These are phyloP conservation scores for Begonia masoniana DNA, from an alignment of 306 rosid genomes.

Conservation along the genomic window DNA sequence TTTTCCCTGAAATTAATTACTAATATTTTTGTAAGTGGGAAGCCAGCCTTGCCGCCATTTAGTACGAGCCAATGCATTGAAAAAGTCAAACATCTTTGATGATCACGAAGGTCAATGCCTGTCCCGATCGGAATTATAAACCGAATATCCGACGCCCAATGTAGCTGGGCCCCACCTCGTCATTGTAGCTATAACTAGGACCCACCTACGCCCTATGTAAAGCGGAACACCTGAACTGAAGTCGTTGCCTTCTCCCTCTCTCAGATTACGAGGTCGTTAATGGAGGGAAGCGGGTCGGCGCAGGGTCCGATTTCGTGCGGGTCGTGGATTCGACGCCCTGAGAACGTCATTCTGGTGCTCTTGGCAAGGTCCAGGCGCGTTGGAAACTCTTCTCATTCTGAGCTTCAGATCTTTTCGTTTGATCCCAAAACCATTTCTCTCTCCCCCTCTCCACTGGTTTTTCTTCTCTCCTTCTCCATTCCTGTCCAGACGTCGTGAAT, in stretches of 20 bases:
- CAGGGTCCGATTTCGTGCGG: conserved; percentile 71
- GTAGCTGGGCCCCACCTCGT: no score
- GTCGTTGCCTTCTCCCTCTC: no score
- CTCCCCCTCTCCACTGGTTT: conserved; percentile 67
- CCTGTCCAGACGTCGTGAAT: background rate
- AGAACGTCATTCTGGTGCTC: conserved; percentile 40
- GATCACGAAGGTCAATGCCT: no score
- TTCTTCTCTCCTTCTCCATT: conserved; percentile 5
- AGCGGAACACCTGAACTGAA: no score
- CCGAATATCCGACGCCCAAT: no score
- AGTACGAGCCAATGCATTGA: no score
- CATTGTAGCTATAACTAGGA: no score
- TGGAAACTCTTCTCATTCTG: conserved; percentile 39
- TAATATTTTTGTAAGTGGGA: background rate
- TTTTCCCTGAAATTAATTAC: no score
- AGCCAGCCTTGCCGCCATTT: no score
- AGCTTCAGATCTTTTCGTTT: conserved; percentile 62
- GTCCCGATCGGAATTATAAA: no score
- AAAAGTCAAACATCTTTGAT: no score
- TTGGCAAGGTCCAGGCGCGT: conserved; percentile 46
- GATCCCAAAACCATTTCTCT: conserved; percentile 53
- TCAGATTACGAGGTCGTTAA: conserved; percentile 3
- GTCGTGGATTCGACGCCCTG: conserved; percentile 90
- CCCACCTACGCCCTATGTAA: no score
- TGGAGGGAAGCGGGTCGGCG: conserved; percentile 51